Evolutionary conservation across 202 grass and related monocot species (phyloP).

Genomic region (Zoysia matrella): DNA sequence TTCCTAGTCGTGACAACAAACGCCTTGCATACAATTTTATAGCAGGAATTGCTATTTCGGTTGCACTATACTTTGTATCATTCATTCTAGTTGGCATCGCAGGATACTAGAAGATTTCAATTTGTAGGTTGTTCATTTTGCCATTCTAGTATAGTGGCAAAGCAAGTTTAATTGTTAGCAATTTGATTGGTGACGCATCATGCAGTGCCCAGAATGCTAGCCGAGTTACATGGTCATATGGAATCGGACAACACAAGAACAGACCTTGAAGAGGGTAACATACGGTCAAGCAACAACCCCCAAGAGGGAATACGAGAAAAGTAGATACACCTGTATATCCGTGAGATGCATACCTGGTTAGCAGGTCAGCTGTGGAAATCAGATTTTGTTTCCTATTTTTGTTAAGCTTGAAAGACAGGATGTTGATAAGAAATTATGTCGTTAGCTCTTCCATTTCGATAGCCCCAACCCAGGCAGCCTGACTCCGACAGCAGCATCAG

Average conservation of each 20-base stretch:
- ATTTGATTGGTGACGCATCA: slow-evolving; percentile 9
- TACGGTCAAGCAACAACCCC: not conserved
- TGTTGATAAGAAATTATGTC: no score
- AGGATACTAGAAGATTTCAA: slow-evolving; percentile 48
- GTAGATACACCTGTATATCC: slow-evolving; percentile 34
- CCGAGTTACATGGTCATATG: slow-evolving; percentile 9
- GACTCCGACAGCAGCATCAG: no score
- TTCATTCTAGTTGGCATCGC: slow-evolving; percentile 69
- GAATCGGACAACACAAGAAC: not conserved
- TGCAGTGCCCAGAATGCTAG: not conserved
- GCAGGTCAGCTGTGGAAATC: not conserved
- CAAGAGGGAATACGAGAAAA: slow-evolving; percentile 28
- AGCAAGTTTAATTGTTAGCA: slow-evolving; percentile 14
- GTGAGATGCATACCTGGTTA: not conserved
- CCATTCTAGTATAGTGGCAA: slow-evolving; percentile 9
- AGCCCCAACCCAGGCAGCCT: no score
- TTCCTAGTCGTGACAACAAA: slow-evolving; percentile 88
- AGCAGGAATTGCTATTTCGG: slow-evolving; percentile 58
- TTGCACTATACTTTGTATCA: slow-evolving; percentile 69
- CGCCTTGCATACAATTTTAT: slow-evolving; percentile 70
- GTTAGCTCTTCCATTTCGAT: no score
- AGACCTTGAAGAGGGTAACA: slow-evolving; percentile 39
- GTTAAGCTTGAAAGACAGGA: not conserved
- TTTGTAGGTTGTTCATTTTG: slow-evolving; percentile 4
- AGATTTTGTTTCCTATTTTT: slow-evolving; percentile 20